Percentiles rank a stretch among this genome's conserved stretches.
phyloP scores from a whole-genome alignment of 1,284 basidiomycete genomes.

The Cystobasidiaceae sp. region DNA sequence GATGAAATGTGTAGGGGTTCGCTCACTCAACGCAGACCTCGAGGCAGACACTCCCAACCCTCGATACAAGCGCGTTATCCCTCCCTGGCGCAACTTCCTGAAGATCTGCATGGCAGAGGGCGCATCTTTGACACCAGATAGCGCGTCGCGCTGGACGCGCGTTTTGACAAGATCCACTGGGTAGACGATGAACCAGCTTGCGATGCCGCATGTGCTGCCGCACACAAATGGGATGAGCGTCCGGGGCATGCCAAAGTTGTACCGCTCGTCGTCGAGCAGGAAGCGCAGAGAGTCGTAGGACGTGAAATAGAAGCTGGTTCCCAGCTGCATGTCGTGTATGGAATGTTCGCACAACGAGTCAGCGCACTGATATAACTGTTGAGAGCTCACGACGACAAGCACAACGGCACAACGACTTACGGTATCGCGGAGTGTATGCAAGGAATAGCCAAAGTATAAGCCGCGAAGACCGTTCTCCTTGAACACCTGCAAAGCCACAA shows the following conservation, averaged over 20 bases:
- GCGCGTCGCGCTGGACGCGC: slow-evolving; percentile 79
- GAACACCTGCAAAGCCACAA: slow-evolving; percentile 27
- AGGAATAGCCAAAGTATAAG: slow-evolving; percentile 73
- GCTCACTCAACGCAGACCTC: slow-evolving; percentile 25
- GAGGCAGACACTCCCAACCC: slow-evolving; percentile 58
- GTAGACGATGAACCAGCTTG: slow-evolving; percentile 50
- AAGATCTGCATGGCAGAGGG: slow-evolving; percentile 64
- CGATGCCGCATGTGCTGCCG: slow-evolving; percentile 74
- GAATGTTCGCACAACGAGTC: slow-evolving; percentile 48
- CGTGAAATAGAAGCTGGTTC: slow-evolving; percentile 77
- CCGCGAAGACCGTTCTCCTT: slow-evolving; percentile 60
- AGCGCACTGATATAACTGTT: too few species aligned
- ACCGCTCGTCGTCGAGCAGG: slow-evolving; percentile 62
- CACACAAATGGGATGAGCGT: slow-evolving; percentile 77
- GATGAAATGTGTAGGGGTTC: not conserved
- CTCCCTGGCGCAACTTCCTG: slow-evolving; percentile 68
- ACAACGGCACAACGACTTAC: slow-evolving; percentile 2
- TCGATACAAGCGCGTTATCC: slow-evolving; percentile 70
- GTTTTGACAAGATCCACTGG: slow-evolving; percentile 70
- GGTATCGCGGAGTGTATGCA: slow-evolving; percentile 52
- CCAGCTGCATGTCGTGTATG: slow-evolving; percentile 49
- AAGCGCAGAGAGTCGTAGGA: slow-evolving; percentile 81
- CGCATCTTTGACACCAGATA: slow-evolving; percentile 66
- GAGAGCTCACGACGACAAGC: slow-evolving; percentile 43
- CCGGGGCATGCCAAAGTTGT: slow-evolving; percentile 66